Evolutionary conservation across 768 basidiomycete species (phyloP), one percentile per base, ranked within the genome.

Genomic region (Pleurotus eryngii): DNA sequence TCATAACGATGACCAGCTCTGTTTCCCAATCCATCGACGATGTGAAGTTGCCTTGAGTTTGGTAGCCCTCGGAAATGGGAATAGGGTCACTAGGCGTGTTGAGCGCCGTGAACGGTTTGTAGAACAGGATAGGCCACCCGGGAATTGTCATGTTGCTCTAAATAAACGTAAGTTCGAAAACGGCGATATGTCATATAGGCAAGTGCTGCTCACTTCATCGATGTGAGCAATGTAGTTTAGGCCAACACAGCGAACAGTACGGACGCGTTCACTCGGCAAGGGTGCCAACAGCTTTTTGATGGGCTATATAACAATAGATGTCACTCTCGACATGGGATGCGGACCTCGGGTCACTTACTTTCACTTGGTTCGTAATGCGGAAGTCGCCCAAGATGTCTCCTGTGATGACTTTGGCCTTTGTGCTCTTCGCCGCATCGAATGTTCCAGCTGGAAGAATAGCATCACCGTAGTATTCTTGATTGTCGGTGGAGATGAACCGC

Each of bases 1-100:
- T 74, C n/a, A 77, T 75, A 7, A 77, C 58, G 14, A 77, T 65
- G 15, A 77, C 75, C 40, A 77, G 65, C 51, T 76, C 76, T 11
- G 72, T 71, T 61, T 76, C 75, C 55, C 74, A 76, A 57, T 76
- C 75, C 74, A 76, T 75, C 5, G 63, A 66, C 0, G 73, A 74
- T 15, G 71, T 72, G 65, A 76, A 76, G 51, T 73, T 70, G 18
- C 71, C 70, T 56, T 74, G 74, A 3, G 69, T 74, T 61, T 74
- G 74, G 60, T 71, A 76, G 17, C 74, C 74, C 40, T 67, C 66
- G 18, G 68, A 70, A 18, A 75, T 63, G 18, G 72, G 72, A 46
- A 75, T 71, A 11, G 68, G 68, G 49, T 70, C 72, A 46, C 65
- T 67, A 4, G 74, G 74, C 2, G 71, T 68, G 49, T 71, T 74